Percentiles rank a stretch among this genome's conserved stretches.
These are phyloP conservation scores for Aspergillaceae sp. DNA, from an alignment of 2,329 filamentous ascomycete genomes.

Conservation along the genomic window DNA sequence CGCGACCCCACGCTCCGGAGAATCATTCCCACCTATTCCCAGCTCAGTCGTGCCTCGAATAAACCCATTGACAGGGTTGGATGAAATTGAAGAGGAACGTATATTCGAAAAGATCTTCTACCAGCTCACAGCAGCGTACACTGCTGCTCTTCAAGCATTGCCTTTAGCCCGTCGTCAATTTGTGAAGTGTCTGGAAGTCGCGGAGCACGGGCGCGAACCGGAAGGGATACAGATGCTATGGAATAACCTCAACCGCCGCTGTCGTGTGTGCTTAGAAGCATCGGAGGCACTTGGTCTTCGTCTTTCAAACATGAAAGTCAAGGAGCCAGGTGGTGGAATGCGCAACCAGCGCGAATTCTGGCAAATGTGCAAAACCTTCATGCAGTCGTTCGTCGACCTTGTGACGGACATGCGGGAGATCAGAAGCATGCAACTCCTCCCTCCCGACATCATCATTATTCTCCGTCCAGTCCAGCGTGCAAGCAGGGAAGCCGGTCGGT, in stretches of 20 bases:
- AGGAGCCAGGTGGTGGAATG: slow-evolving; percentile 66
- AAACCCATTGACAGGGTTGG: slow-evolving; percentile 51
- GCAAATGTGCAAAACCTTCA: slow-evolving; percentile 58
- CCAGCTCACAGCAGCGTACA: slow-evolving; percentile 63
- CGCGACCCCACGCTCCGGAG: slow-evolving; percentile 68
- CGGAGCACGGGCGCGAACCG: slow-evolving; percentile 51
- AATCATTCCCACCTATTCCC: slow-evolving; percentile 57
- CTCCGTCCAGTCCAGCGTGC: slow-evolving; percentile 74
- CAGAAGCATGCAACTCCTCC: slow-evolving; percentile 41
- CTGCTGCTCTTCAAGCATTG: slow-evolving; percentile 62
- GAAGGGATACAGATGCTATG: slow-evolving; percentile 57
- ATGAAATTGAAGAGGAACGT: slow-evolving; percentile 64
- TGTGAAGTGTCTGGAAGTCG: slow-evolving; percentile 52
- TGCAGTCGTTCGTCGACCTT: slow-evolving; percentile 41
- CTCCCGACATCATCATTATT: slow-evolving; percentile 60
- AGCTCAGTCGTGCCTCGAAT: slow-evolving; percentile 42
- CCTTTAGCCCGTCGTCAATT: slow-evolving; percentile 64
- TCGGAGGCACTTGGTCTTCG: slow-evolving; percentile 63
- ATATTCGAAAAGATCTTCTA: slow-evolving; percentile 77
- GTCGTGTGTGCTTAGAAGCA: slow-evolving; percentile 60
- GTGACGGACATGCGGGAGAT: slow-evolving; percentile 41
- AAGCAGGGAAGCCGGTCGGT: slow-evolving; percentile 68
- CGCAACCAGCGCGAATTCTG: slow-evolving; percentile 52
- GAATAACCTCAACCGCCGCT: slow-evolving; percentile 63
- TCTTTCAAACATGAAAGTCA: slow-evolving; percentile 73